These are phyloP conservation scores for Rhododendron williamsianum DNA, from an alignment of 148 eudicot genomes.

Conservation along the genomic window DNA sequence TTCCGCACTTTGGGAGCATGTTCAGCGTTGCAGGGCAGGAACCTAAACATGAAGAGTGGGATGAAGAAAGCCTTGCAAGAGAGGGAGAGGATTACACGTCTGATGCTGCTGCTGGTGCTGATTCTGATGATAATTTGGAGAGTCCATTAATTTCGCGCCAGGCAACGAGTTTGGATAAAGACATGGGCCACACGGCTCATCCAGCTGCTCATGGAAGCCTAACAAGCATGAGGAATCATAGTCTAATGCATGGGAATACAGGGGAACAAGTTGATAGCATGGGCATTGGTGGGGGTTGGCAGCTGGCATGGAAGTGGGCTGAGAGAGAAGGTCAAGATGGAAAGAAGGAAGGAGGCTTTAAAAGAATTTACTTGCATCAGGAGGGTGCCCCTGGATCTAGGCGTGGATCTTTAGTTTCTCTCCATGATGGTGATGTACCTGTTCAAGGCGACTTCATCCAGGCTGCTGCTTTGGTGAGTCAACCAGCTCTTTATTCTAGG, in stretches of 20 bases:
- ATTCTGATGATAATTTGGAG: conserved; percentile 57
- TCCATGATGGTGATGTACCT: conserved; percentile 37
- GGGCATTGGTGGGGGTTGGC: conserved; percentile 98
- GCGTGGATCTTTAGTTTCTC: conserved; percentile 60
- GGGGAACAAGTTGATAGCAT: conserved; percentile 45
- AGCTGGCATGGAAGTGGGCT: conserved; percentile 58
- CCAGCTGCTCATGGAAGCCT: conserved; percentile 37
- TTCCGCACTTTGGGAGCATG: conserved; percentile 88
- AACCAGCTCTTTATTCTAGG: conserved; percentile 47
- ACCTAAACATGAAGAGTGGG: conserved; percentile 45
- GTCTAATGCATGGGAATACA: conserved; percentile 30
- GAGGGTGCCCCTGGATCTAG: conserved; percentile 54
- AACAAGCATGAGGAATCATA: conserved; percentile 37
- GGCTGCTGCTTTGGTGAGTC: conserved; percentile 83
- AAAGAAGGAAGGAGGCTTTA: conserved; percentile 40
- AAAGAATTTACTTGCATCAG: conserved; percentile 75
- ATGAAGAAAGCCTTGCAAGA: conserved; percentile 37
- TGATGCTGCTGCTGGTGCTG: conserved; percentile 40
- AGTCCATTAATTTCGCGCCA: conserved; percentile 74
- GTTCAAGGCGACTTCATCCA: conserved; percentile 53
- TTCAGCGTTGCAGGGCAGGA: conserved; percentile 40
- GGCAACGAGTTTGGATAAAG: conserved; percentile 42
- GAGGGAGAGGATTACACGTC: conserved; percentile 40
- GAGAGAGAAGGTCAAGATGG: conserved; percentile 53
- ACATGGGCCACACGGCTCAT: conserved; percentile 15